Evolutionary conservation across 805 yeast genomes (phyloP).

Genomic region (Saccharomyces jurei): DNA sequence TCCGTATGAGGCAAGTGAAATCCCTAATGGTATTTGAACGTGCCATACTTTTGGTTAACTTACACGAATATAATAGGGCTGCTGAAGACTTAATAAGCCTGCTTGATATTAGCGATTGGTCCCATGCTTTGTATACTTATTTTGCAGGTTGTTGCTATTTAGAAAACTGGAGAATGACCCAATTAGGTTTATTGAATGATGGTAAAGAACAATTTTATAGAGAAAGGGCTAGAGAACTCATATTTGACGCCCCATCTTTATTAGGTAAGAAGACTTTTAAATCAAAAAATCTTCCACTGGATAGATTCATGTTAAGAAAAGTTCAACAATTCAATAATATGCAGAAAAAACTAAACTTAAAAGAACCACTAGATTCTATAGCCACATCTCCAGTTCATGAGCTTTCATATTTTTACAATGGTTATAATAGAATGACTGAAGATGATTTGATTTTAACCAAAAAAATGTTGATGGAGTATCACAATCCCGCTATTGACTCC

Average conservation of each 20-base stretch:
- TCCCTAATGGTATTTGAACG: constrained; percentile 74
- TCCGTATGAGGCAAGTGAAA: constrained; percentile 82
- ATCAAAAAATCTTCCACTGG: constrained; percentile 79
- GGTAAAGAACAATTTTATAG: constrained; percentile 40
- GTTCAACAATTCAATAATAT: constrained; percentile 38
- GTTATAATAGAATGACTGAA: constrained; percentile 70
- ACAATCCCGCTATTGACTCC: constrained; percentile 31
- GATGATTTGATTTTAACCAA: constrained; percentile 45
- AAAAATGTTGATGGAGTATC: constrained; percentile 42
- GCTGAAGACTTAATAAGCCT: constrained; percentile 59
- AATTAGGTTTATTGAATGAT: constrained; percentile 32
- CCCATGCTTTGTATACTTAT: constrained; percentile 74
- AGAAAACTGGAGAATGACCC: constrained; percentile 68
- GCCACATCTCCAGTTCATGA: constrained; percentile 80
- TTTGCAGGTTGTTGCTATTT: constrained; percentile 76
- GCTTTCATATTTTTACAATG: constrained; percentile 81
- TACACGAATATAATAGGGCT: constrained; percentile 69
- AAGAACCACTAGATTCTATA: constrained; percentile 54
- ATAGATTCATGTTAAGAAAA: constrained; percentile 67
- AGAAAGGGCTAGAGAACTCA: constrained; percentile 46
- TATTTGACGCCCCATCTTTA: constrained; percentile 55
- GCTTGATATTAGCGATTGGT: constrained; percentile 72
- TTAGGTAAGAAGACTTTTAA: constrained; percentile 62
- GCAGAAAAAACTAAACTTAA: constrained; percentile 31
- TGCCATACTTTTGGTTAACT: constrained; percentile 61